Evolutionary conservation across 768 basidiomycete species (phyloP), one percentile per base, ranked within the genome.

Genomic region (Kwoniella pini): DNA sequence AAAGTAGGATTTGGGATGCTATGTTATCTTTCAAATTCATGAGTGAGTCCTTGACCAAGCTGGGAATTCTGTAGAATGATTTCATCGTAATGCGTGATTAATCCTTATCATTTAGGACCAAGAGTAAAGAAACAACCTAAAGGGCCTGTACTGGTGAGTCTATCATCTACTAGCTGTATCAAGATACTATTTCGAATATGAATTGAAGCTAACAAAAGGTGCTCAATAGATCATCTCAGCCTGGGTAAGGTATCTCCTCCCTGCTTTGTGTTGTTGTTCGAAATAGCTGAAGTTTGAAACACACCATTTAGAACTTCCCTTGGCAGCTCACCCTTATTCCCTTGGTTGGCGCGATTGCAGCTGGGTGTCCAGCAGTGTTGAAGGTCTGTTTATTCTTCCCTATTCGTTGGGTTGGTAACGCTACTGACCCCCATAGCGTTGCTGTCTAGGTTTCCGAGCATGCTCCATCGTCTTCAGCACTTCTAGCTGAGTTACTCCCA

Each of bases 341-440:
- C 0, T 52, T 79, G 27, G 64, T 76, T 12, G 70, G 69, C 10
- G 77, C 79, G 22, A 71, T 79, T 22, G 75, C 79, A 4, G 79
- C 79, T 10, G 79, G 79, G 2, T 79, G 79, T 60, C 74, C 79
- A 15, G 68, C 62, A 10, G 63, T 79, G 5, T 28, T 79, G 56
- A 78, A 78, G 64, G 77, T 72, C 15, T 54, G 71, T 39, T n/a
- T 22, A 13, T 10, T 42, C 12, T 42, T 42, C 40, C 7, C 9
- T 13, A 9, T 42, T 36, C 33, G 33, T 42, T 42, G 12, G n/a
- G n/a, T 6, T 11, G 9, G 11, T 19, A 46, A 21, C 39, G 12
- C 49, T 26, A 31, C 17, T 12, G 2, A 56, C 9, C 28, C 9
- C 19, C 31, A 9, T 17, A 17, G 15, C 17, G 3, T 3, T 30